phyloP scores from a whole-genome alignment of 1,284 basidiomycete genomes.

The Austroboletus rostrupii region DNA sequence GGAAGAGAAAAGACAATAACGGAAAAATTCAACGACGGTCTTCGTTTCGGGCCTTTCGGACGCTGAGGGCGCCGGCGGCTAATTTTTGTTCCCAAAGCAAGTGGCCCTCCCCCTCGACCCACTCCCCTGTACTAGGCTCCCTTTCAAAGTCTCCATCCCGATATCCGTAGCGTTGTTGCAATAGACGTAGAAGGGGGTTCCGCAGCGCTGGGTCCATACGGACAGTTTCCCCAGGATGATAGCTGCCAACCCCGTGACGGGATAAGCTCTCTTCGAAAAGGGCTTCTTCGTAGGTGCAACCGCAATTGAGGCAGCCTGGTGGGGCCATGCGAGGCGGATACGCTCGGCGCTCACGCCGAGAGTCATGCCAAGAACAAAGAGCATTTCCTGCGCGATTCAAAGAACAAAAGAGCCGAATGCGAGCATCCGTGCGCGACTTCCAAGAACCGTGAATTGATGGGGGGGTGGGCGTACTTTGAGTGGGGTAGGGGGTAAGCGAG shows the following conservation, averaged over 20 bases:
- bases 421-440: slow-evolving; percentile 66
- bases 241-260: slow-evolving; percentile 72
- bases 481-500: slow-evolving; percentile 8
- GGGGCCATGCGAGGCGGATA: slow-evolving; percentile 80
- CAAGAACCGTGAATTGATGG: slow-evolving; percentile 50
- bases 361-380: slow-evolving; percentile 83
- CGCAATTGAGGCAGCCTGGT: slow-evolving; percentile 71
- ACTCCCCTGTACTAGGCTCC: slow-evolving; percentile 54
- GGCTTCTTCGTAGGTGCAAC: slow-evolving; percentile 76
- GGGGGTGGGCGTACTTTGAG: slow-evolving; percentile 37
- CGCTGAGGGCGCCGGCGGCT: slow-evolving; percentile 35
- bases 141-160: slow-evolving; percentile 80
- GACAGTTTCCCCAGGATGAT: slow-evolving; percentile 76
- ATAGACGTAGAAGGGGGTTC: slow-evolving; percentile 68
- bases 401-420: slow-evolving; percentile 69
- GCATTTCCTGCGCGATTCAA: slow-evolving; percentile 81
- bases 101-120: slow-evolving; percentile 62
- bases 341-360: slow-evolving; percentile 70
- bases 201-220: slow-evolving; percentile 82
- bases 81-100: slow-evolving; percentile 58
- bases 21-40: slow-evolving; percentile 26
- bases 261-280: slow-evolving; percentile 79
- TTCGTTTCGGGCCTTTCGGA: slow-evolving; percentile 34
- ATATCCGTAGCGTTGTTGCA: slow-evolving; percentile 72
- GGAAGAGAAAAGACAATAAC: neutral